These are phyloP conservation scores for Suzukiozyma palmioleophila DNA, from an alignment of 1,139 yeast species.

Conservation along the genomic window DNA sequence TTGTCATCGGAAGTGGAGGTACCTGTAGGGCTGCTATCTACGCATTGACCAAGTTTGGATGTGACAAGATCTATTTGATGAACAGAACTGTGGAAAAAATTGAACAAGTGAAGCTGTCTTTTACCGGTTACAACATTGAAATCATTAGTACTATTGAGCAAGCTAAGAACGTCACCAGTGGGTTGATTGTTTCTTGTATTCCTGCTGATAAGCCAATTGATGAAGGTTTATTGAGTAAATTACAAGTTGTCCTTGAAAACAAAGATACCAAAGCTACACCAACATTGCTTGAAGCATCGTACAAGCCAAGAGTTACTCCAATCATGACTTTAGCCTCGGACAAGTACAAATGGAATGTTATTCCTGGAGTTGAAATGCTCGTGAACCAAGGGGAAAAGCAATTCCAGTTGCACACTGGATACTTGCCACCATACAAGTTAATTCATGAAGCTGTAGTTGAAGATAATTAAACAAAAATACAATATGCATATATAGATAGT, in stretches of 20 bases:
- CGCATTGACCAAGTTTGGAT: conserved; percentile 79
- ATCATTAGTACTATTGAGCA: conserved; percentile 50
- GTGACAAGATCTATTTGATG: conserved; percentile 67
- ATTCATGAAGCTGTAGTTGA: conserved; percentile 55
- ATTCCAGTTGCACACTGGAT: conserved; percentile 74
- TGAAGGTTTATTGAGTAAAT: conserved; percentile 37
- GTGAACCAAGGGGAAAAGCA: conserved; percentile 91
- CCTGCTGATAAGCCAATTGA: conserved; percentile 85
- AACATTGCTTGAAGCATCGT: conserved; percentile 82
- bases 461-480: conserved; percentile 7
- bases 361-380: conserved; percentile 89
- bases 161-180: conserved; percentile 35
- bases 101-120: conserved; percentile 50
- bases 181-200: conserved; percentile 75
- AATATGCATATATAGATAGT: too few species aligned
- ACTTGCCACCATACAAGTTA: conserved; percentile 55
- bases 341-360: conserved; percentile 59
- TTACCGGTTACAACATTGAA: conserved; percentile 55
- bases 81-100: conserved; percentile 77
- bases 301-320: conserved; percentile 83
- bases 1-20: conserved; percentile 89
- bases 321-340: conserved; percentile 71
- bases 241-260: conserved; percentile 33
- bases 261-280: conserved; percentile 38
- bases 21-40: conserved; percentile 93